phyloP scores from a whole-genome alignment of 148 eudicot genomes.

The Rhododendron williamsianum region DNA sequence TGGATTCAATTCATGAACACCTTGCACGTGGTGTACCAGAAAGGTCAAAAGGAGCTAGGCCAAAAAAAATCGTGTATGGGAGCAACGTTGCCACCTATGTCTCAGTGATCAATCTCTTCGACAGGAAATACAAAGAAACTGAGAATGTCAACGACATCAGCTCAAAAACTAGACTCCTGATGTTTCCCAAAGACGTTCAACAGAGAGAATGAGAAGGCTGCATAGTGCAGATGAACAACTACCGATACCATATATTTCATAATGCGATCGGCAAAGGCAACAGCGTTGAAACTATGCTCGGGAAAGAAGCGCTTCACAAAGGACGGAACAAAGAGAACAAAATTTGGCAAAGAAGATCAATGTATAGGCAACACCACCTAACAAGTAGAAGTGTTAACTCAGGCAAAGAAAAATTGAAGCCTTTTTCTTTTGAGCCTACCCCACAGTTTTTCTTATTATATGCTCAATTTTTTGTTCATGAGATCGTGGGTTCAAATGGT shows the following conservation, averaged over 20 bases:
- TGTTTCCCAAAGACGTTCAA: background rate
- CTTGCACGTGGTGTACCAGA: background rate
- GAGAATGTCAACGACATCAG: background rate
- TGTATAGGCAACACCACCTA: background rate
- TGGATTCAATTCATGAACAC: background rate
- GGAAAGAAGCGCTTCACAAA: background rate
- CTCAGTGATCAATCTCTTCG: background rate
- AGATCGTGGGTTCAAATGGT: background rate
- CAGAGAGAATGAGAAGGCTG: background rate
- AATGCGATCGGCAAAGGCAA: background rate
- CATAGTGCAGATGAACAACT: background rate
- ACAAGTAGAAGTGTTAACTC: background rate
- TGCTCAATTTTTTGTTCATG: background rate
- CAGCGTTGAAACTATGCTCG: background rate
- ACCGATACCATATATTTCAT: background rate
- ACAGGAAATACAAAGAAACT: background rate
- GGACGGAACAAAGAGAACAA: background rate
- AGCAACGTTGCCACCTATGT: background rate
- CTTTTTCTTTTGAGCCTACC: background rate
- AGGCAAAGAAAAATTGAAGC: background rate
- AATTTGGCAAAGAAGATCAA: background rate
- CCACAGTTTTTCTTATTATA: background rate
- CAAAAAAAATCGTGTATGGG: background rate
- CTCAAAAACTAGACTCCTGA: background rate
- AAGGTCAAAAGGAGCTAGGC: background rate